Conservation (phyloP, 1,139 yeast species). For the Debaryomyces subglobosus region DNA sequence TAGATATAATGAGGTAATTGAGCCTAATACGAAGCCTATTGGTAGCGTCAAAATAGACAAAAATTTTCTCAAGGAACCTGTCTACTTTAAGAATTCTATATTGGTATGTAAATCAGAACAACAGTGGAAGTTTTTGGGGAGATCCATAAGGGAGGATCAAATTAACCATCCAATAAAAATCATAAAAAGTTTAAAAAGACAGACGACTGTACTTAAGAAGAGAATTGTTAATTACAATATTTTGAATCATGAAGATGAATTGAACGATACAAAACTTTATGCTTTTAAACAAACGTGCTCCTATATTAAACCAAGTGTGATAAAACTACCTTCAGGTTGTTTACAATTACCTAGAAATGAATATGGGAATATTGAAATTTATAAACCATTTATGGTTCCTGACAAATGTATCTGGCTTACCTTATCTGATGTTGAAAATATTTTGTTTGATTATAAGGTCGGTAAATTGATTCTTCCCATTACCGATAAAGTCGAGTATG, state of each 20-base stretch:
- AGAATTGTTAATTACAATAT: constrained; percentile 25
- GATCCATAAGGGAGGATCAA: constrained; percentile 31
- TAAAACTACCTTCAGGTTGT: constrained; percentile 11
- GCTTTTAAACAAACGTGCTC: constrained; percentile 37
- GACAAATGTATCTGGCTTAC: constrained; percentile 34
- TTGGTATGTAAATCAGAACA: constrained; percentile 38
- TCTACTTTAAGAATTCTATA: constrained; percentile 30
- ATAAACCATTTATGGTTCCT: constrained; percentile 36
- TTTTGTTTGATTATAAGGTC: constrained; percentile 19
- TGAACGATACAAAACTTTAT: constrained; percentile 27
- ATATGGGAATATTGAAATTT: constrained; percentile 42
- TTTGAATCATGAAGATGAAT: constrained; percentile 21
- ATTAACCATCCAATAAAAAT: constrained; percentile 24
- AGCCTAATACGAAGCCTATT: constrained; percentile 19
- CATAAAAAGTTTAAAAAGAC: constrained; percentile 24
- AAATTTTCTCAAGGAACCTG: constrained; percentile 14
- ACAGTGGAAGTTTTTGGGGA: constrained; percentile 44
- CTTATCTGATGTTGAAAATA: constrained; percentile 27
- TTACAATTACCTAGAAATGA: constrained; percentile 30
- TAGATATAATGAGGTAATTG: constrained; percentile 34
- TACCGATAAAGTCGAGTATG: constrained; percentile 22
- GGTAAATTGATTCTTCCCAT: constrained; percentile 10
- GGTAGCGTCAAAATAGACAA: constrained; percentile 18
- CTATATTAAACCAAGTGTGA: constrained; percentile 23
- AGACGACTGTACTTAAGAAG: constrained; percentile 31